phyloP scores from a whole-genome alignment of 2,329 filamentous ascomycete species.

The Trichophyton mentagrophytes region DNA sequence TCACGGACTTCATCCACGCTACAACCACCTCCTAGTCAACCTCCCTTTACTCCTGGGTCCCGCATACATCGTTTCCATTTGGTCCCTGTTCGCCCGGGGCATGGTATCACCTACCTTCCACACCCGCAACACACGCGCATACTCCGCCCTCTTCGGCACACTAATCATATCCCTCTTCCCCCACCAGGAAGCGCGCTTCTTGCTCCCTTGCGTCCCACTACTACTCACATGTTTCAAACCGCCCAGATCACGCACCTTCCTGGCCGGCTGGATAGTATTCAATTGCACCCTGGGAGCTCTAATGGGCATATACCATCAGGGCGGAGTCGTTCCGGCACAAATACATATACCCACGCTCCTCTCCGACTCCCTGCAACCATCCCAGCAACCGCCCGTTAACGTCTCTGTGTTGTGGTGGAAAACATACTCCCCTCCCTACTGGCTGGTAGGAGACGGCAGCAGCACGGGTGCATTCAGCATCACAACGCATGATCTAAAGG shows the following conservation, averaged over 20 bases:
- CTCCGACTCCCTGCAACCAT: slow-evolving; percentile 17
- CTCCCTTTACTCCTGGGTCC: slow-evolving; percentile 61
- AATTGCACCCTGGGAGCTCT: slow-evolving; percentile 37
- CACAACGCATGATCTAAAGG: slow-evolving; percentile 38
- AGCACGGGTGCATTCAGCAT: slow-evolving; percentile 21
- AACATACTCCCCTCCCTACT: slow-evolving; percentile 41
- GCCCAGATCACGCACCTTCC: slow-evolving; percentile 30
- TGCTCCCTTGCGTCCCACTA: slow-evolving; percentile 40
- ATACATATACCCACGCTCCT: slow-evolving; percentile 33
- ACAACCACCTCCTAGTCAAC: slow-evolving; percentile 62
- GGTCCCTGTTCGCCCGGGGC: slow-evolving; percentile 30
- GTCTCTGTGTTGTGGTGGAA: slow-evolving; percentile 42
- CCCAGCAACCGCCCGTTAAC: slow-evolving; percentile 6
- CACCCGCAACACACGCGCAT: slow-evolving; percentile 29
- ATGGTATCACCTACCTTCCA: slow-evolving; percentile 21
- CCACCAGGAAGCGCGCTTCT: slow-evolving; percentile 42
- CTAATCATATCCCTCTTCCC: slow-evolving; percentile 34
- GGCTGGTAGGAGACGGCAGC: slow-evolving; percentile 33
- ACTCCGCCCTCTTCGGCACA: slow-evolving; percentile 34
- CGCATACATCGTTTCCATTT: slow-evolving; percentile 42
- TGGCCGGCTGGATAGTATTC: slow-evolving; percentile 37
- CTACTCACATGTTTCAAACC: slow-evolving; percentile 37
- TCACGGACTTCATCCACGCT: slow-evolving; percentile 66
- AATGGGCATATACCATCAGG: slow-evolving; percentile 44
- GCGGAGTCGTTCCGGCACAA: slow-evolving; percentile 39